These are phyloP conservation scores for Hortiboletus campestris DNA, from an alignment of 768 basidiomycete species.

Conservation along the genomic window DNA sequence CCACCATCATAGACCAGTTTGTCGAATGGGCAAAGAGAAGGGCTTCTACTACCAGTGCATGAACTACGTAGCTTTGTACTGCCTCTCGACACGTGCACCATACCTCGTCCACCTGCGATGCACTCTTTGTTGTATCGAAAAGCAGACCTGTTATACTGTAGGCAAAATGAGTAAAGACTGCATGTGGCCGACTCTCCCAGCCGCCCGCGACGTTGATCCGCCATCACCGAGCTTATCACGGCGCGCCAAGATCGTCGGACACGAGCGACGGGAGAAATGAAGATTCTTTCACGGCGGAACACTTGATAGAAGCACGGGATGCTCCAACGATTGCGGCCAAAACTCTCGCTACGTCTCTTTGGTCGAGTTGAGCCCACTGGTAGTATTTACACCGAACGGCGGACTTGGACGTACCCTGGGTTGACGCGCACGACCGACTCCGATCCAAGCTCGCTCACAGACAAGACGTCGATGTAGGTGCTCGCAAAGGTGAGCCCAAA, in stretches of 20 bases:
- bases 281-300: constrained; percentile 23
- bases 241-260: constrained; percentile 6
- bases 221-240: constrained; percentile 6
- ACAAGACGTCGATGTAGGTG: constrained; percentile 58
- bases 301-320: constrained; percentile 25
- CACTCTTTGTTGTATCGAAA: neutral
- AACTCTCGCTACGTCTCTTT: constrained; percentile 24
- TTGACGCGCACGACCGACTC: constrained; percentile 24
- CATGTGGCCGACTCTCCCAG: too few relatives aligned
- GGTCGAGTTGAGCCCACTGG: neutral
- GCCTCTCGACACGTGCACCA: neutral
- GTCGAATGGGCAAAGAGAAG: constrained; percentile 60
- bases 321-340: constrained; percentile 26
- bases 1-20: constrained; percentile 83
- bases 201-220: constrained; percentile 2
- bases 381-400: neutral
- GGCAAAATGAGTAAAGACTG: constrained; percentile 1
- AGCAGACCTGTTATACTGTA: neutral
- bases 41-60: neutral
- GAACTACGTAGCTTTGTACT: neutral
- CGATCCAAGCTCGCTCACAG: constrained; percentile 35
- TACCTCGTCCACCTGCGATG: constrained; percentile 5
- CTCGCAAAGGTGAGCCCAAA: constrained; percentile 55
- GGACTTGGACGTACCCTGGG: constrained; percentile 14
- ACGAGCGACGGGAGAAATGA: constrained; percentile 34